A percentile compares a stretch with the other conserved stretches of the same genome.
phyloP scores from a whole-genome alignment of 495 filamentous ascomycete genomes.

The Hypoxylon lenormandii region DNA sequence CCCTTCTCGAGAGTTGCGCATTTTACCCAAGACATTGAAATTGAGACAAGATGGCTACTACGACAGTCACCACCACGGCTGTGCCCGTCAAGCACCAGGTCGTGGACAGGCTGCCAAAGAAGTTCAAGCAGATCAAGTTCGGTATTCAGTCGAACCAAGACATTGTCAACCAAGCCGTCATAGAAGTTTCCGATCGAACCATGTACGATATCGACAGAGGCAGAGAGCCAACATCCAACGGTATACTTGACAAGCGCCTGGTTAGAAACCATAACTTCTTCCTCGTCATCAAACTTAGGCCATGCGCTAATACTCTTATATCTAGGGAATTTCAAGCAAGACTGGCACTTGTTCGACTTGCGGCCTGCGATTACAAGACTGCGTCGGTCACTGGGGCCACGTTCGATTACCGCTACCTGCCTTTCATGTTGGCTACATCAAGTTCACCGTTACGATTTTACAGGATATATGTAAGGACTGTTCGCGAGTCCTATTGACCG shows the following conservation, averaged over 20 bases:
- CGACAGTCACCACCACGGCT: slow-evolving; percentile 24
- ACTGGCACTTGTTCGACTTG: slow-evolving; percentile 82
- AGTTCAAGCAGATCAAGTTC: slow-evolving; percentile 92
- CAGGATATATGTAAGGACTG: slow-evolving; percentile 95
- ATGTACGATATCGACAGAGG: slow-evolving; percentile 86
- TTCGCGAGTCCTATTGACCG: slow-evolving; percentile 79
- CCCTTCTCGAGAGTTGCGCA: slow-evolving; percentile 8
- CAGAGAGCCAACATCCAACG: slow-evolving; percentile 77
- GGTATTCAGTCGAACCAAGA: slow-evolving; percentile 93
- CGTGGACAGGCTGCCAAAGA: slow-evolving; percentile 84
- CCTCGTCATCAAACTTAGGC: slow-evolving; percentile 3
- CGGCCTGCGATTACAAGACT: slow-evolving; percentile 76
- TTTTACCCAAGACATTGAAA: slow-evolving; percentile 1
- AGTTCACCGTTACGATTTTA: slow-evolving; percentile 85
- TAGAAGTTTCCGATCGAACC: slow-evolving; percentile 89
- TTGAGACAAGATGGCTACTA: slow-evolving; percentile 38
- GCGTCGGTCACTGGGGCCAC: slow-evolving; percentile 95
- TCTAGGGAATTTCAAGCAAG: slow-evolving; percentile 81
- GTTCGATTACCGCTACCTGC: slow-evolving; percentile 87
- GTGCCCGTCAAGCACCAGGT: slow-evolving; percentile 83
- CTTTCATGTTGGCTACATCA: slow-evolving; percentile 96
- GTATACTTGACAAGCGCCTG: slow-evolving; percentile 85
- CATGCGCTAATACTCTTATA: slow-evolving; percentile 40
- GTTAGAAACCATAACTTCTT: slow-evolving; percentile 46
- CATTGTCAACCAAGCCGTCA: slow-evolving; percentile 90